These are phyloP conservation scores for Populus ilicifolia DNA, from an alignment of 345 rosid genomes.

Conservation along the genomic window DNA sequence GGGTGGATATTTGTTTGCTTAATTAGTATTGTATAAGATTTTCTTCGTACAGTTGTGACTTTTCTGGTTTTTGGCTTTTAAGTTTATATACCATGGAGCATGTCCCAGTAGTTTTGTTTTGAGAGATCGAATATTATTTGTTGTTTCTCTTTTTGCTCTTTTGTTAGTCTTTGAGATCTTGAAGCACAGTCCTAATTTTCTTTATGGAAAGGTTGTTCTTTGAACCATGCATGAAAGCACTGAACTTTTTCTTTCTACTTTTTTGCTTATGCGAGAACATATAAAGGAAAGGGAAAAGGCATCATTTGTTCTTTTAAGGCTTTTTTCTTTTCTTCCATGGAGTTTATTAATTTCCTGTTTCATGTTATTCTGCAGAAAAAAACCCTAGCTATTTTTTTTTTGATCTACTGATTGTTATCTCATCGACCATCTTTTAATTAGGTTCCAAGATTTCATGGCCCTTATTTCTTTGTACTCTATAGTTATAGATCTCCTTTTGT, in stretches of 20 bases:
- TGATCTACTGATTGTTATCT: neutral
- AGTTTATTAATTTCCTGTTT: neutral
- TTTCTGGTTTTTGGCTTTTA: slow-evolving; percentile 3
- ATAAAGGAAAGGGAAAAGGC: slow-evolving; percentile 14
- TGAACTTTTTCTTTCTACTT: slow-evolving; percentile 13
- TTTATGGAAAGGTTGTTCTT: slow-evolving; percentile 22
- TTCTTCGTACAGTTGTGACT: neutral
- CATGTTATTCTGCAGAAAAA: neutral
- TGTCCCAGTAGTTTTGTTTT: slow-evolving; percentile 1
- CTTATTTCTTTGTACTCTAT: neutral
- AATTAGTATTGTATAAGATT: neutral
- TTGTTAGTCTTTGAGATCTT: slow-evolving; percentile 14
- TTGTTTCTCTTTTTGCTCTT: neutral
- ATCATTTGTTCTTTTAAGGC: slow-evolving; percentile 12
- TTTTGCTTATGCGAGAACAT: slow-evolving; percentile 12
- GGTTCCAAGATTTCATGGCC: neutral
- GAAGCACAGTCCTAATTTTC: slow-evolving; percentile 16
- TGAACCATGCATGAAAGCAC: slow-evolving; percentile 14
- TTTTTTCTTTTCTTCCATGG: neutral
- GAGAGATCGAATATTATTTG: slow-evolving; percentile 6
- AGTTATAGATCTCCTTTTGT: neutral
- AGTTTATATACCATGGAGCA: slow-evolving; percentile 7
- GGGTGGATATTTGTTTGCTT: slow-evolving; percentile 11
- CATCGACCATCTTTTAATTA: neutral
- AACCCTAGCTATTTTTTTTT: neutral